Conservation (phyloP, 2,329 filamentous ascomycete genomes). For the Nemania sp. region DNA sequence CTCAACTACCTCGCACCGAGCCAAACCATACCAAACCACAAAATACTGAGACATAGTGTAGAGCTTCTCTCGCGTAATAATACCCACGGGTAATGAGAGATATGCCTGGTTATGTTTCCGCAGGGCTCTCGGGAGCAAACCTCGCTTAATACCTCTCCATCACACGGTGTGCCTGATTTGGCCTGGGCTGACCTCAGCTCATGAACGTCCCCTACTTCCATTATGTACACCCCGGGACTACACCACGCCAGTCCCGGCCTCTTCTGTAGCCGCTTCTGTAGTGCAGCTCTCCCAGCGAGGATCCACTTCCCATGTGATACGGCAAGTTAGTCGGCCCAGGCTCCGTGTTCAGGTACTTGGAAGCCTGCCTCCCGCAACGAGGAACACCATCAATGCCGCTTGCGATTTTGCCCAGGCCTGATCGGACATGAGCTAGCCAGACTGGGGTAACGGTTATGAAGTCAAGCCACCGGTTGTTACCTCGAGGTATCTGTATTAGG, state of each 20-base stretch:
- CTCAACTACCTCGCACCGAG: conserved; percentile 17
- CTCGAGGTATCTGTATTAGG: conserved; percentile 12
- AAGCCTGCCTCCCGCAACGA: conserved; percentile 32
- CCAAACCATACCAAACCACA: conserved; percentile 20
- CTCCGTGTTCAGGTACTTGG: conserved; percentile 26
- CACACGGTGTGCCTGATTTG: conserved; percentile 20
- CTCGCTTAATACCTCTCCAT: conserved; percentile 22
- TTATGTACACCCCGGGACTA: conserved; percentile 7
- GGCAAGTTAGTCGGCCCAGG: conserved; percentile 24
- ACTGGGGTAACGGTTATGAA: conserved; percentile 30
- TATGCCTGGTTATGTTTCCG: conserved; percentile 2
- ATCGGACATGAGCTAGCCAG: conserved; percentile 22
- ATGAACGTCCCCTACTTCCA: conserved; percentile 5
- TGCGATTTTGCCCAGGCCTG: conserved; percentile 24
- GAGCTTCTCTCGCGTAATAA: conserved; percentile 17
- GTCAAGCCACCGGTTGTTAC: conserved; percentile 32
- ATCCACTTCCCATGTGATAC: conserved; percentile 30
- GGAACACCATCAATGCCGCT: conserved; percentile 36
- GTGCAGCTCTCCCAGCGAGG: conserved; percentile 8
- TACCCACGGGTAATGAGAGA: conserved; percentile 9
- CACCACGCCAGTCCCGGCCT: conserved; percentile 1
- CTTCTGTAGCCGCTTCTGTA: not conserved
- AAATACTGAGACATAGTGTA: conserved; percentile 11
- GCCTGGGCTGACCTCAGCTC: conserved; percentile 24
- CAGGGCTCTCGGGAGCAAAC: not conserved